A percentile compares a stretch with the other conserved stretches of the same genome.
Evolutionary conservation across 495 filamentous ascomycete species (phyloP).

Genomic region (Podospora australis): DNA sequence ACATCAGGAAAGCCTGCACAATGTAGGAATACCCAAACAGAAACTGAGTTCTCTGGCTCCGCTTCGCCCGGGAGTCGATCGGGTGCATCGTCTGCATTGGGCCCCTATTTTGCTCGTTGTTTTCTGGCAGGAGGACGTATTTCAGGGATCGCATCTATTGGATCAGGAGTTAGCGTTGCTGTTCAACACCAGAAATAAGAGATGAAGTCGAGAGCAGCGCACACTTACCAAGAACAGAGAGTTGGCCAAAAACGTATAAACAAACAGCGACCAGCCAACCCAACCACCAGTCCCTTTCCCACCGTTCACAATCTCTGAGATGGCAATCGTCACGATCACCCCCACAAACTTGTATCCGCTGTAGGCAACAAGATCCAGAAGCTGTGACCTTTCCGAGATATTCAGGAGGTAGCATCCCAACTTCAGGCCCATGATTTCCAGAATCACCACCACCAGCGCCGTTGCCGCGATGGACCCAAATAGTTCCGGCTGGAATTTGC

Average conservation of each 20-base stretch:
- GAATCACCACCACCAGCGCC: constrained; percentile 69
- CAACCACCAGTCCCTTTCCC: constrained; percentile 76
- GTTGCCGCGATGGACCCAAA: constrained; percentile 82
- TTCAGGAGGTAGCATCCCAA: constrained; percentile 85
- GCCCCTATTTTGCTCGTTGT: constrained; percentile 55
- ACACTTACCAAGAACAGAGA: constrained; percentile 84
- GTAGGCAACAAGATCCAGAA: constrained; percentile 91
- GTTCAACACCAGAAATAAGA: not conserved
- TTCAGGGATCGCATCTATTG: constrained; percentile 83
- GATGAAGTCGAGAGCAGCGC: not conserved
- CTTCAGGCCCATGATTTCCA: constrained; percentile 87
- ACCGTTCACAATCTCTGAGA: constrained; percentile 68
- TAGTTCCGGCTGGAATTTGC: constrained; percentile 88
- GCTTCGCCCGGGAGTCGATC: constrained; percentile 59
- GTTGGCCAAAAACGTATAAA: constrained; percentile 87
- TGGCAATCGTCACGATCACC: constrained; percentile 75
- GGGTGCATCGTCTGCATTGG: constrained; percentile 70
- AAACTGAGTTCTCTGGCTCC: constrained; percentile 88
- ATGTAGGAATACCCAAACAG: constrained; percentile 92
- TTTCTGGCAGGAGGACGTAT: constrained; percentile 92
- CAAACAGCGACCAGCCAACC: constrained; percentile 82
- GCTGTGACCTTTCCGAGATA: constrained; percentile 80
- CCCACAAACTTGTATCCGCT: constrained; percentile 98
- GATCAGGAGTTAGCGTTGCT: constrained; percentile 16
- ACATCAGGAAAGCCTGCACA: constrained; percentile 92